A percentile compares a stretch with the other conserved stretches of the same genome.
These are phyloP conservation scores for Talaromyces marneffei DNA, from an alignment of 2,329 filamentous ascomycete genomes.

Conservation along the genomic window DNA sequence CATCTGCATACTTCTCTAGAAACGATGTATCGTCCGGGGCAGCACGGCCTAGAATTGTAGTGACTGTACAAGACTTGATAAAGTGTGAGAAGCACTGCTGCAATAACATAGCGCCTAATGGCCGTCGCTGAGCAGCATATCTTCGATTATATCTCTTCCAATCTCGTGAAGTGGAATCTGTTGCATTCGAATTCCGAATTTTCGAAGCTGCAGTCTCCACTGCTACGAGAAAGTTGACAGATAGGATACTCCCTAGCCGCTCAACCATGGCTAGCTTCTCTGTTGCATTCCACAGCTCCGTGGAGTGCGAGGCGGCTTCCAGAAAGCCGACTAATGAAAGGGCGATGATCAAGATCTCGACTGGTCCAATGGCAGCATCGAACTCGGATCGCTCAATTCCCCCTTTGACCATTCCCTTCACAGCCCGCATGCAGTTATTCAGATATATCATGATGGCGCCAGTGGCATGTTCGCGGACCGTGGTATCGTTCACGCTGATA, in stretches of 20 bases:
- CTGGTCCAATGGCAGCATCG: slow-evolving; percentile 45
- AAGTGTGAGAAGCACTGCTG: slow-evolving; percentile 85
- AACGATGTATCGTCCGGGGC: slow-evolving; percentile 58
- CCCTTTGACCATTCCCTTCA: slow-evolving; percentile 51
- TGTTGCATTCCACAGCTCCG: slow-evolving; percentile 71
- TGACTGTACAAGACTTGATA: slow-evolving; percentile 69
- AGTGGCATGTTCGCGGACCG: slow-evolving; percentile 61
- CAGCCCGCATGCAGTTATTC: slow-evolving; percentile 60
- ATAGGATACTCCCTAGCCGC: slow-evolving; percentile 65
- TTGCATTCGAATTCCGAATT: slow-evolving; percentile 69
- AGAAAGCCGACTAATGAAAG: slow-evolving; percentile 88
- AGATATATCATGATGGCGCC: slow-evolving; percentile 67
- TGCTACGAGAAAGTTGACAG: slow-evolving; percentile 76
- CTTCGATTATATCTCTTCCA: slow-evolving; percentile 84
- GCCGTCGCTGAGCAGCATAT: slow-evolving; percentile 72
- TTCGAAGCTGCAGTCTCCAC: slow-evolving; percentile 88
- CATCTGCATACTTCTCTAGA: slow-evolving; percentile 63
- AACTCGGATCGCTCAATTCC: slow-evolving; percentile 52
- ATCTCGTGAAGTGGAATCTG: slow-evolving; percentile 63
- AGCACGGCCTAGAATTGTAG: slow-evolving; percentile 61
- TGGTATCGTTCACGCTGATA: slow-evolving; percentile 66
- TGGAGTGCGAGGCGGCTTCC: slow-evolving; percentile 70
- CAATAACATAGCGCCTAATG: slow-evolving; percentile 83
- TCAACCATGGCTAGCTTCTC: slow-evolving; percentile 70
- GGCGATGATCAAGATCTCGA: slow-evolving; percentile 67